phyloP scores from a whole-genome alignment of 176 grass and related monocot species.

The Thinopyrum elongatum region DNA sequence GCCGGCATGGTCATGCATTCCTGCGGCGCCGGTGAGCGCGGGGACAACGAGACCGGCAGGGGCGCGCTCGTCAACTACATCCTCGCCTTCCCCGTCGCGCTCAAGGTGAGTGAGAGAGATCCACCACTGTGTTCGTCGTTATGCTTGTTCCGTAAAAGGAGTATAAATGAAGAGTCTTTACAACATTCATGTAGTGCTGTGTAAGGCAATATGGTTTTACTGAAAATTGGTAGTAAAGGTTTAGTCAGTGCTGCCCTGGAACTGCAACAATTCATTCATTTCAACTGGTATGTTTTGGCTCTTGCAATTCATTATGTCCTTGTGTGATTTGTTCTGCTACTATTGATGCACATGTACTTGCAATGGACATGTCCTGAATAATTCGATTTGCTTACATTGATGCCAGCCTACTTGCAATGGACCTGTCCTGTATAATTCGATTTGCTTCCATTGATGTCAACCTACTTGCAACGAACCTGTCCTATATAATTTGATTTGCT shows the following conservation, averaged over 20 bases:
- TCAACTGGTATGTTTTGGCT: background rate
- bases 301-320: background rate
- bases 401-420: background rate
- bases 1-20: slow-evolving; percentile 55
- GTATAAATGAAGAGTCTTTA: background rate
- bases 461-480: background rate
- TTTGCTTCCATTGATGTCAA: background rate
- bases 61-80: slow-evolving; percentile 69
- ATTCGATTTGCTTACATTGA: background rate
- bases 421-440: background rate
- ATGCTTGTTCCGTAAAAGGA: too few relatives aligned
- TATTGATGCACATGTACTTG: background rate
- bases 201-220: background rate
- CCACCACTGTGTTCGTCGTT: background rate
- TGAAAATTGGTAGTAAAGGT: background rate
- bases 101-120: slow-evolving; percentile 54
- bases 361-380: too few relatives aligned
- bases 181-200: background rate
- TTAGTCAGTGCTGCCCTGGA: background rate
- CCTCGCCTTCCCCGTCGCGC: slow-evolving; percentile 79
- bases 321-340: background rate
- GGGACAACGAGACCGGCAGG: slow-evolving; percentile 8
- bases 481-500: too few relatives aligned
- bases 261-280: background rate
- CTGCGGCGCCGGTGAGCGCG: background rate